phyloP scores from a whole-genome alignment of 305 asterid genomes.

The Solanum hybrid region DNA sequence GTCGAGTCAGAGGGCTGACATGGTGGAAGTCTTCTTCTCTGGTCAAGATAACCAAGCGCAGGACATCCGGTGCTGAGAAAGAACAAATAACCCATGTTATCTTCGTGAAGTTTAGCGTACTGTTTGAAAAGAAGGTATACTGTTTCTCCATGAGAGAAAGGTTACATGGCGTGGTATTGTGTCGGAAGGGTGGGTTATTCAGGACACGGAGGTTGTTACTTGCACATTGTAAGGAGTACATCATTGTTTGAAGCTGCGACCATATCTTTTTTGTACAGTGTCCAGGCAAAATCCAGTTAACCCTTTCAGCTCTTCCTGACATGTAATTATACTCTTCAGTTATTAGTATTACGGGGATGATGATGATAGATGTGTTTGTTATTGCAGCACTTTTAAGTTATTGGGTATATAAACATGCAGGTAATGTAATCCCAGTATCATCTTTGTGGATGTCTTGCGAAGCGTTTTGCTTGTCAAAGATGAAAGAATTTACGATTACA shows the following conservation, averaged over 20 bases:
- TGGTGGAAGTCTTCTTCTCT: not conserved
- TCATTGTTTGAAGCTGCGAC: not conserved
- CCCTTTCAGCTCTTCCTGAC: constrained; percentile 27
- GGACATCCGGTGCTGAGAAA: constrained; percentile 1
- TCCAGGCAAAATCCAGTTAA: constrained; percentile 20
- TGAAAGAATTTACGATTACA: not conserved
- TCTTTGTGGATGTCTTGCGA: not conserved
- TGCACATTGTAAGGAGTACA: not conserved
- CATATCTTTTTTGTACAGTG: constrained; percentile 18
- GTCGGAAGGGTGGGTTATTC: constrained; percentile 22
- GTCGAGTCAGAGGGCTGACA: not conserved
- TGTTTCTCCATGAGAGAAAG: not conserved
- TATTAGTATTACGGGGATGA: constrained; percentile 6
- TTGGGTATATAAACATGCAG: not conserved
- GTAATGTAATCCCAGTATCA: not conserved
- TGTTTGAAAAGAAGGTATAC: constrained; percentile 2
- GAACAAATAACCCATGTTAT: constrained; percentile 2
- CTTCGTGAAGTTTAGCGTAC: not conserved
- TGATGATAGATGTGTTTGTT: constrained; percentile 2
- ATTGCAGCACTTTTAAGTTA: not conserved
- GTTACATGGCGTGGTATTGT: constrained; percentile 26
- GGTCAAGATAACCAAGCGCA: not conserved
- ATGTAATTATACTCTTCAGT: constrained; percentile 32
- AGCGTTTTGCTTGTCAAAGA: not conserved
- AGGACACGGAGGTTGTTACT: constrained; percentile 22